Evolutionary conservation across 495 filamentous ascomycete genomes (phyloP).

Genomic region (Aeminium ludgeri): DNA sequence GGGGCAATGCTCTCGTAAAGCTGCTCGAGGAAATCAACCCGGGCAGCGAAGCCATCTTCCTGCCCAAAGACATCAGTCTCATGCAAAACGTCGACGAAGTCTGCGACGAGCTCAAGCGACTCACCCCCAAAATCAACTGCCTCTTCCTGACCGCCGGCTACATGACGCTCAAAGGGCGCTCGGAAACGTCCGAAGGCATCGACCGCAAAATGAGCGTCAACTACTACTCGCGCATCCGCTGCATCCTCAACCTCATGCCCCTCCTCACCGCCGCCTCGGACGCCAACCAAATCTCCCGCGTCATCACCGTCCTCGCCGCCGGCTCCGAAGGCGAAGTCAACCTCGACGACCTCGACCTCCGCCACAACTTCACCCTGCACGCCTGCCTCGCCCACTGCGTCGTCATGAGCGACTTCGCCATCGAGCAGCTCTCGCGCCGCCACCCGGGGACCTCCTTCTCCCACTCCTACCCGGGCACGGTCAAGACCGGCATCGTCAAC

Average conservation of each 20-base stretch:
- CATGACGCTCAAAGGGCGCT: constrained; percentile 21
- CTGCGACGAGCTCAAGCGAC: constrained; percentile 36
- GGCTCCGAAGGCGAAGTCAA: constrained; percentile 15
- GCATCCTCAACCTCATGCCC: constrained; percentile 29
- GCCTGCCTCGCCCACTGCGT: constrained; percentile 16
- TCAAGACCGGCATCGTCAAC: constrained; percentile 18
- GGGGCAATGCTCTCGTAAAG: constrained; percentile 18
- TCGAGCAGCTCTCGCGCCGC: constrained; percentile 11
- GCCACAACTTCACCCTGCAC: constrained; percentile 18
- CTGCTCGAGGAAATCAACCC: constrained; percentile 27
- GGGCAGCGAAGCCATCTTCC: constrained; percentile 35
- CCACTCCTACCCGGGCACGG: constrained; percentile 17
- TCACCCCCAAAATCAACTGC: constrained; percentile 43
- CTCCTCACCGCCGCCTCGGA: constrained; percentile 14
- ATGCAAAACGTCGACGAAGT: constrained; percentile 43
- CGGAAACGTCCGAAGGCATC: constrained; percentile 44
- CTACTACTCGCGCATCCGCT: constrained; percentile 48
- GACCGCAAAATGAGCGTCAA: constrained; percentile 34
- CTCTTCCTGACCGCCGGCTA: constrained; percentile 40
- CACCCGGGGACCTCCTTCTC: constrained; percentile 13
- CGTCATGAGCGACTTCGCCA: constrained; percentile 14
- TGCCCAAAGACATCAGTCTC: constrained; percentile 40
- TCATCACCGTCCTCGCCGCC: constrained; percentile 21
- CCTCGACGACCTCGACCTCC: constrained; percentile 18
- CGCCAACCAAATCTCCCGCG: constrained; percentile 17